A percentile compares a stretch with the other conserved stretches of the same genome.
Evolutionary conservation across 345 rosid genomes (phyloP).

Genomic region (Eucalyptus camaldulensis): DNA sequence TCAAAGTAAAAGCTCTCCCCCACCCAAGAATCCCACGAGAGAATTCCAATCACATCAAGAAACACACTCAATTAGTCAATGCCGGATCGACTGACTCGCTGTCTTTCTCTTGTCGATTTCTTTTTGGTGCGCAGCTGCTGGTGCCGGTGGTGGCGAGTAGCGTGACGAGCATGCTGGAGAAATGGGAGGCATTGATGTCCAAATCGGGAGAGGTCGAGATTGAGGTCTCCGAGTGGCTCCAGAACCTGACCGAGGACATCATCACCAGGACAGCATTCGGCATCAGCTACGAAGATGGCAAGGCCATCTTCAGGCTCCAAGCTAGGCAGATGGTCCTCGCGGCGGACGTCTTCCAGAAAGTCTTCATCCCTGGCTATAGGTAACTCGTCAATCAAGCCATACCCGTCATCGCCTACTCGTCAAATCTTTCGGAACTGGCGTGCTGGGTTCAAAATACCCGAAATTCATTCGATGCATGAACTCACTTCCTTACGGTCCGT

Average conservation of each 20-base stretch:
- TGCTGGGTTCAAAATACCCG: not conserved
- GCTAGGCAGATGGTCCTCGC: conserved; percentile 59
- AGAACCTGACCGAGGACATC: conserved; percentile 59
- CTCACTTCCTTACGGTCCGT: not conserved
- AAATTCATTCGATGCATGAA: not conserved
- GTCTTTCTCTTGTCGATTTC: not conserved
- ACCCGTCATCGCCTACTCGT: not conserved
- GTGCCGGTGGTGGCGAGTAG: conserved; percentile 49
- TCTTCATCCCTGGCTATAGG: conserved; percentile 74
- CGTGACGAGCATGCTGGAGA: conserved; percentile 36
- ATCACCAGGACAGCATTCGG: conserved; percentile 76
- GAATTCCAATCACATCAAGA: not conserved
- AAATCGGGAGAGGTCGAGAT: conserved; percentile 30
- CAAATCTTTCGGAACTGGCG: not conserved
- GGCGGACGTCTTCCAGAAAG: conserved; percentile 57
- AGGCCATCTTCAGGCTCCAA: conserved; percentile 59
- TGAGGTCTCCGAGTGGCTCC: conserved; percentile 57
- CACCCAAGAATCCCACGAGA: not conserved
- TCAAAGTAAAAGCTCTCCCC: conserved; percentile 27
- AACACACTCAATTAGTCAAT: not conserved
- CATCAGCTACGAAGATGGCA: conserved; percentile 67
- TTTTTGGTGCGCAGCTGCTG: conserved; percentile 8
- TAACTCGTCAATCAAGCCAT: not conserved
- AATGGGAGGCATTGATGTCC: conserved; percentile 26
- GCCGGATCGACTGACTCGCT: not conserved